phyloP scores from a whole-genome alignment of 495 filamentous ascomycete species.

The Viridothelium virens region DNA sequence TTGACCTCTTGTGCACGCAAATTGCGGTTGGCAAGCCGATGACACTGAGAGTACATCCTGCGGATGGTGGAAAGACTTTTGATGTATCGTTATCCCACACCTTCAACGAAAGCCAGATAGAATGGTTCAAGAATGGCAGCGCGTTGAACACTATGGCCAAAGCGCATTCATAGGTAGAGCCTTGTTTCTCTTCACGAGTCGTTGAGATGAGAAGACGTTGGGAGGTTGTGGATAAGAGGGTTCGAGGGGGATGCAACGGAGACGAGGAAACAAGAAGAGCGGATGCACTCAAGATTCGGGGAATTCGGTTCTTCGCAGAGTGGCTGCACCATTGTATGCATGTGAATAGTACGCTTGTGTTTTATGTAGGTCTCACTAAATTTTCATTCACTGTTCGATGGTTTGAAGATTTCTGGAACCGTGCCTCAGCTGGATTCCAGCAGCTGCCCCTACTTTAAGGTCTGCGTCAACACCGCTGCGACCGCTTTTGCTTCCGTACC shows the following conservation, averaged over 20 bases:
- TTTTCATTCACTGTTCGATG: background rate
- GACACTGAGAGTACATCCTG: constrained; percentile 83
- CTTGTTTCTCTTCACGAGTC: too few species aligned
- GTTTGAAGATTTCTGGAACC: too few species aligned
- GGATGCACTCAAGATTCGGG: background rate
- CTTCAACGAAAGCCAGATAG: constrained; percentile 92
- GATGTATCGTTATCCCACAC: constrained; percentile 84
- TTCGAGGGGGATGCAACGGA: background rate
- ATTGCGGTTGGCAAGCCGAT: constrained; percentile 89
- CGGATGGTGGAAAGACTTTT: constrained; percentile 63
- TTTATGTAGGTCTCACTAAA: background rate
- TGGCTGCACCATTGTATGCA: background rate
- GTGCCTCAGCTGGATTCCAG: too few species aligned
- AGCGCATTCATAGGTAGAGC: constrained; percentile 20
- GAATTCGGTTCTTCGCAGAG: background rate
- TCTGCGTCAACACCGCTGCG: too few species aligned
- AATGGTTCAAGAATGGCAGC: constrained; percentile 97
- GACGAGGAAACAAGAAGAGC: background rate
- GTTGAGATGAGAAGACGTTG: background rate
- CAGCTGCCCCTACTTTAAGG: too few species aligned
- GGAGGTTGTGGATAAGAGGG: background rate
- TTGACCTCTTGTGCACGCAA: constrained; percentile 84
- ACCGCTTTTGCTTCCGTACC: too few species aligned
- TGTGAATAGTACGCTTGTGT: constrained; percentile 1
- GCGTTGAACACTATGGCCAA: constrained; percentile 98